A percentile compares a stretch with the other conserved stretches of the same genome.
Evolutionary conservation across 768 basidiomycete genomes (phyloP).

Genomic region (Lactifluus volemus): DNA sequence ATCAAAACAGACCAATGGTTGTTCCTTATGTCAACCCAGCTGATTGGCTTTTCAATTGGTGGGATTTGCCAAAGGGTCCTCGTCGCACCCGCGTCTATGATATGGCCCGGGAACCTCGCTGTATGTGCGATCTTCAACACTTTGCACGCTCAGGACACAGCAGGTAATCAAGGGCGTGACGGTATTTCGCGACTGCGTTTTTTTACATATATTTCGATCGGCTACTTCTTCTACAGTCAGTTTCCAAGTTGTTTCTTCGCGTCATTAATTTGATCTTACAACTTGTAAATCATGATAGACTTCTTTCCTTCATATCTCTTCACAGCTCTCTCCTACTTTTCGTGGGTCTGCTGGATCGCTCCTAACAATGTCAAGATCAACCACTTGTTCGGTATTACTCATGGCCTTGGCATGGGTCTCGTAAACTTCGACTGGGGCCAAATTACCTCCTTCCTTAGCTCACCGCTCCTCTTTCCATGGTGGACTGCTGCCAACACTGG

Average conservation of each 20-base stretch:
- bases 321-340: background rate
- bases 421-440: conserved; percentile 91
- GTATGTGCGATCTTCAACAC: conserved; percentile 39
- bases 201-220: conserved; percentile 38
- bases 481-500: conserved; percentile 90
- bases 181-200: conserved; percentile 46
- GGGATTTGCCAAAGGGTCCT: no score
- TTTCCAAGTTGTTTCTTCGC: conserved; percentile 22
- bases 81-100: conserved; percentile 33
- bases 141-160: conserved; percentile 29
- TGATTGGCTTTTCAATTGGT: conserved; percentile 26
- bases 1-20: conserved; percentile 27
- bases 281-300: background rate
- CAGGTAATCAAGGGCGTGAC: conserved; percentile 35
- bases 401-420: conserved; percentile 44
- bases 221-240: conserved; percentile 36
- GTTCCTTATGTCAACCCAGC: conserved; percentile 34
- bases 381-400: background rate
- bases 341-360: background rate
- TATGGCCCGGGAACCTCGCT: conserved; percentile 38
- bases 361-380: background rate
- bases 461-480: conserved; percentile 42
- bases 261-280: background rate
- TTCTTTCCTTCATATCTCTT: background rate
- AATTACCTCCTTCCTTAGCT: conserved; percentile 50